These are phyloP conservation scores for Teunomyces cretensis DNA, from an alignment of 805 yeast species.

Conservation along the genomic window DNA sequence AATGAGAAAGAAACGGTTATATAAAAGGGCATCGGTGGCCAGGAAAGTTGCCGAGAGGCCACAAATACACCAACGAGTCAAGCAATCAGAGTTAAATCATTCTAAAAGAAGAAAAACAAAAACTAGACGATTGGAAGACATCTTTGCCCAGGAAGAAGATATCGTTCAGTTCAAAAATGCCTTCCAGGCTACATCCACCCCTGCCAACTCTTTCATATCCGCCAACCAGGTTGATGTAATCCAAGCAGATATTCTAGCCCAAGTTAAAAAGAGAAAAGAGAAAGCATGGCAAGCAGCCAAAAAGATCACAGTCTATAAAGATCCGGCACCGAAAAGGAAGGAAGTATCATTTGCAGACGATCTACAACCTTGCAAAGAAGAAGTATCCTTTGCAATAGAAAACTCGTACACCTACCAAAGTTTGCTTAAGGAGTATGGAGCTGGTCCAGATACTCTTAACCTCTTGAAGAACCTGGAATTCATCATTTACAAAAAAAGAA, in stretches of 20 bases:
- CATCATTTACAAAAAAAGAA: slow-evolving; percentile 3
- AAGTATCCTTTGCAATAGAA: background rate
- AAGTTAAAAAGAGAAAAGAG: slow-evolving; percentile 5
- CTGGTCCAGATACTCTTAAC: slow-evolving; percentile 15
- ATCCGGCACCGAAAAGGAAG: background rate
- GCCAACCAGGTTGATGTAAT: background rate
- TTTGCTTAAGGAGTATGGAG: slow-evolving; percentile 7
- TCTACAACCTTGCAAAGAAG: too few species aligned
- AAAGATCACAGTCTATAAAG: background rate
- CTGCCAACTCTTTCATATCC: slow-evolving; percentile 4
- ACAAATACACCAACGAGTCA: background rate
- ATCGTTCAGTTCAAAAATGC: background rate
- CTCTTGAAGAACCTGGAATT: slow-evolving; percentile 6
- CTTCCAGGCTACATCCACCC: slow-evolving; percentile 16
- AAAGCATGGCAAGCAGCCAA: background rate
- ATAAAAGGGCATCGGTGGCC: background rate
- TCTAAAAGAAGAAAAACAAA: background rate
- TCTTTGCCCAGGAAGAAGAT: background rate
- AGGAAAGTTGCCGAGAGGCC: background rate
- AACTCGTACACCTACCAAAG: background rate
- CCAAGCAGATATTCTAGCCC: slow-evolving; percentile 5
- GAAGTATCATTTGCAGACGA: background rate
- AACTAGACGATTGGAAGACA: background rate
- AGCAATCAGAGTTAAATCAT: background rate
- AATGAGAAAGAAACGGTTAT: background rate